Conservation (phyloP, 2,329 filamentous ascomycete genomes). For the Lecanicillium sp. region DNA sequence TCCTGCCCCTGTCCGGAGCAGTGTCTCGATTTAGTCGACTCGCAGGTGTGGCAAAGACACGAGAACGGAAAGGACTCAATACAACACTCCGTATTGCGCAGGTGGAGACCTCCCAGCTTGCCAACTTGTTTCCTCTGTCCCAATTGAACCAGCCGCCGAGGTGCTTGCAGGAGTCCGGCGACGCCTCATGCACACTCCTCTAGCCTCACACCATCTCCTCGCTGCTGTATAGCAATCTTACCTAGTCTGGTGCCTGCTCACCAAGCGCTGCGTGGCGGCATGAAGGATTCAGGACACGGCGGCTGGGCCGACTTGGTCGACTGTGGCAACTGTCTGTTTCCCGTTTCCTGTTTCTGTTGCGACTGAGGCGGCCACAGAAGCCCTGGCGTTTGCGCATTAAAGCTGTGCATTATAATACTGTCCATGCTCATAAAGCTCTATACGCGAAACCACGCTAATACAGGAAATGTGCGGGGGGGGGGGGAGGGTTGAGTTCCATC, state of each 20-base stretch:
- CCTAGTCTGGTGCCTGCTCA: not conserved
- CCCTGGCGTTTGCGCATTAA: not conserved
- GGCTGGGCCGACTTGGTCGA: not conserved
- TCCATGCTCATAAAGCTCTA: not conserved
- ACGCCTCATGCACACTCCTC: too few relatives aligned
- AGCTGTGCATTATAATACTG: not conserved
- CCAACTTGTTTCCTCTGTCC: not conserved
- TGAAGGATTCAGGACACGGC: not conserved
- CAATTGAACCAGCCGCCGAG: not conserved
- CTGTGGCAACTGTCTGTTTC: not conserved
- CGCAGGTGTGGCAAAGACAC: constrained; percentile 5
- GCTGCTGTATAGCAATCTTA: not conserved
- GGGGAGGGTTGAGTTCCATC: not conserved
- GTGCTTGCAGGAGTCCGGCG: too few relatives aligned
- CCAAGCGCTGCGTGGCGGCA: constrained; percentile 7
- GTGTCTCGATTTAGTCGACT: constrained; percentile 4
- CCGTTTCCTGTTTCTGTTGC: not conserved
- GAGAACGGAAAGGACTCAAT: constrained; percentile 2
- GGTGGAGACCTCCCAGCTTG: not conserved
- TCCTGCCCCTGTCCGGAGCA: constrained; percentile 3
- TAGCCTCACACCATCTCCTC: not conserved
- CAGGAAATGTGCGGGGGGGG: not conserved
- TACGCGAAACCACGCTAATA: not conserved
- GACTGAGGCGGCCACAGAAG: not conserved
- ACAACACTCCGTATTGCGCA: constrained; percentile 5